Evolutionary conservation across 2,329 filamentous ascomycete species (phyloP), one percentile per base, ranked within the genome.

Genomic region (Neofusicoccum parvum): DNA sequence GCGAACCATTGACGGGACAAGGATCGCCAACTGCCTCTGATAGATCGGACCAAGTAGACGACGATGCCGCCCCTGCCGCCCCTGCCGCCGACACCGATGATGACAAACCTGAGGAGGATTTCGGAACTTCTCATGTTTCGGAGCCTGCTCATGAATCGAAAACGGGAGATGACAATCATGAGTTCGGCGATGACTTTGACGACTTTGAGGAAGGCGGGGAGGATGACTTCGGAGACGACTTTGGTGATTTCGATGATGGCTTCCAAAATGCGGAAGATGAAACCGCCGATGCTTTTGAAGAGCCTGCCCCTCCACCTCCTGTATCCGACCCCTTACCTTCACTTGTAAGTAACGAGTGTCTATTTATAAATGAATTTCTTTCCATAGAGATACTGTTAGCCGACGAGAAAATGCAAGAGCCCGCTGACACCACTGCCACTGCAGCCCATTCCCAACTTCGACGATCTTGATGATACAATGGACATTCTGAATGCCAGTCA

Each of bases 121-220:
- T 59, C 49, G 67, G 62, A 63, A 69, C 69, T n/a, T 59, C 62
- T 62, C 43, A 49, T 43, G 36, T 50, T 45, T 56, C 59, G 20
- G 67, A 66, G 45, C 63, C 68, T 50, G 64, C 85, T 69, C 56
- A 48, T n/a, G 85, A 87, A 67, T 80, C 80, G 17, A 76, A 77
- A 62, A 76, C 77, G 51, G 78, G 69, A 45, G 81, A 87, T 72
- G 89, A 91, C 72, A 92, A 92, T 77, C 88, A 90, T 73, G 90
- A 89, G 70, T 87, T 88, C 75, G 86, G 86, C 62, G 88, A 87
- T 68, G 89, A 91, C 72, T 92, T 92, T 78, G 88, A 88, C 73
- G 84, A 89, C 68, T 87, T 88, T 73, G 82, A 83, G 72, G 79
- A 82, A 70, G 80, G 86, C 68, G 81, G 81, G 48, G 81, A 74